A percentile compares a stretch with the other conserved stretches of the same genome.
phyloP scores from a whole-genome alignment of 306 rosid genomes.

The Pyrus betulifolia region DNA sequence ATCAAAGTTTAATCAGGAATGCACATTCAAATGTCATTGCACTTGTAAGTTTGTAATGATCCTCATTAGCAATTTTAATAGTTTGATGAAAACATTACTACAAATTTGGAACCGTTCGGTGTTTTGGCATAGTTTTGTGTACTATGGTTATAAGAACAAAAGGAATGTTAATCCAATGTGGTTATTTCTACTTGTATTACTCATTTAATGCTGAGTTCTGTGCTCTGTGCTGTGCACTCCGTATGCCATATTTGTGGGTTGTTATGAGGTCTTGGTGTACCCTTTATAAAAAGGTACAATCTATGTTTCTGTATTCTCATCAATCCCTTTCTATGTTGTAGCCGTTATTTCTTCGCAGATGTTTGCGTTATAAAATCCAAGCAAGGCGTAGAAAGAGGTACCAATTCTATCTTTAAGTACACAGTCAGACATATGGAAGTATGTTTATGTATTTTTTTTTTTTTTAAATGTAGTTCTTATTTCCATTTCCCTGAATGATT shows the following conservation, averaged over 20 bases:
- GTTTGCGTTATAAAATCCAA: conserved; percentile 70
- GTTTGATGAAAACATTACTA: background rate
- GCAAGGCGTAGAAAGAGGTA: conserved; percentile 68
- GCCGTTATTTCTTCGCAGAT: conserved; percentile 84
- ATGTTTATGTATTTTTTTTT: background rate
- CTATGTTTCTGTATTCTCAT: conserved; percentile 13
- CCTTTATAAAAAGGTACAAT: background rate
- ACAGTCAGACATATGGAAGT: background rate
- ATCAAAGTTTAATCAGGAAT: background rate
- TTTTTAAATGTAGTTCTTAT: background rate
- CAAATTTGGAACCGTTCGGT: background rate
- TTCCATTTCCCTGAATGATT: background rate
- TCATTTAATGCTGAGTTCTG: background rate
- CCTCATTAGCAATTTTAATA: background rate
- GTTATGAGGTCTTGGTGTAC: background rate
- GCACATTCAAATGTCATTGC: background rate
- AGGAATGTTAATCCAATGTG: background rate
- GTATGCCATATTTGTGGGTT: background rate
- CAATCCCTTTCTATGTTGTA: conserved; percentile 27
- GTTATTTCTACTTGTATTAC: background rate
- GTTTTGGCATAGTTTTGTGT: no score
- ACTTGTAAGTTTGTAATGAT: background rate
- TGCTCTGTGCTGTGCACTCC: background rate
- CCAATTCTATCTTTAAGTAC: background rate
- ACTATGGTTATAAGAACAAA: background rate